Evolutionary conservation across 75 land plant species (phyloP), one percentile per base, ranked within the genome.

Genomic region (Adiantum capillusveneris): DNA sequence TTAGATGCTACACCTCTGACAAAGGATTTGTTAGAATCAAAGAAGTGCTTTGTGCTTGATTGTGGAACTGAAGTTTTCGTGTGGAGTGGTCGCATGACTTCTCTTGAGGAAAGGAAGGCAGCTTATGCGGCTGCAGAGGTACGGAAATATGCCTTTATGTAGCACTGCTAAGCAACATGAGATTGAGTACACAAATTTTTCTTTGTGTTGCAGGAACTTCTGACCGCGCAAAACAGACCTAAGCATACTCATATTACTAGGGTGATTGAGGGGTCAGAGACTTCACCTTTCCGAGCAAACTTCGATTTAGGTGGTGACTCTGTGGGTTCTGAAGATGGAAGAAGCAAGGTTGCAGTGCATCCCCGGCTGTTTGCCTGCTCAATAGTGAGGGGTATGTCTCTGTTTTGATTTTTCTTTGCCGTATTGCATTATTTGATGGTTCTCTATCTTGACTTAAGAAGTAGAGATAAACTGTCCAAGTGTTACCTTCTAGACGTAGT

Each of bases 251-350:
- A 75, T 27, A 60, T 93, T 20, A 85, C 80, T 26, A 74, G 90
- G 53, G 71, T 93, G 11, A 89, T 93, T 57, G 96, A 89, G 67
- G 98, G 98, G 43, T 93, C 83, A 81, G 98, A 93, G 69, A 85
- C 90, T 19, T 77, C 83, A 18, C 71, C 63, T 59, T 93, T 93
- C 59, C 75, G 76, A 56, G 81, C 95, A 24, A 80, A 81, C 55
- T 93, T 93, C 73, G 81, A 72, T 25, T 75, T 73, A 28, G 56
- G 65, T 31, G 63, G 65, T 46, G 73, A 76, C 42, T 72, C 76
- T 24, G 53, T 80, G 59, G 82, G 81, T 0, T 83, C 95, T 57
- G 98, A 88, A 78, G 90, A 89, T 56, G 90, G 96, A 52, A 78
- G 87, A 68, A 90, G 90, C 69, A 89, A 89, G 66, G 96, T 93